Percentiles rank a stretch among this genome's conserved stretches.
Conservation (phyloP, 2,329 filamentous ascomycete species). For the Cladosporium sphaerospermum region DNA sequence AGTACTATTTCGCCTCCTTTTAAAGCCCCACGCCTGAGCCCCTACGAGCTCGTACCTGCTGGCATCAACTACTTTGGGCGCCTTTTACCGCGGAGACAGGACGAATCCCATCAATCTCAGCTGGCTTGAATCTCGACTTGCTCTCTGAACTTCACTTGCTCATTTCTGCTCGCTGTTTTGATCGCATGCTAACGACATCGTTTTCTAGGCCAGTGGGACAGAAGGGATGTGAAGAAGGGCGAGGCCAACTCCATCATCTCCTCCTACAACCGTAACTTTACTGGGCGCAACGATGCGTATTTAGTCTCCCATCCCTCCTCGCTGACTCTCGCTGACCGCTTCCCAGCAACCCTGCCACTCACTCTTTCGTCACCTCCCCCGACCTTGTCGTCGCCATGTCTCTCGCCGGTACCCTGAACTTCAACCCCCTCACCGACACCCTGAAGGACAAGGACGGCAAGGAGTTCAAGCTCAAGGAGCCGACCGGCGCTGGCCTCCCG, state of each 20-base stretch:
- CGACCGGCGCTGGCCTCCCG: constrained; percentile 76
- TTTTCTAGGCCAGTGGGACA: background rate
- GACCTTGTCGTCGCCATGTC: constrained; percentile 84
- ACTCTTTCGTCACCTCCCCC: constrained; percentile 87
- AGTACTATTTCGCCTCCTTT: too few species aligned
- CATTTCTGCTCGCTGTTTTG: too few species aligned
- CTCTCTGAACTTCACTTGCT: too few species aligned
- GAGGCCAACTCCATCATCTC: constrained; percentile 94
- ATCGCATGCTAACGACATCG: background rate
- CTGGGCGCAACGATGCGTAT: constrained; percentile 93
- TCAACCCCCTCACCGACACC: constrained; percentile 90
- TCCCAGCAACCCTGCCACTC: constrained; percentile 70
- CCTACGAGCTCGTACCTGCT: too few species aligned
- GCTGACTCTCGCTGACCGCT: constrained; percentile 48
- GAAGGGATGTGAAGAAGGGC: constrained; percentile 83
- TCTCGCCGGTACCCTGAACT: constrained; percentile 76
- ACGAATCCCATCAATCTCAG: too few species aligned
- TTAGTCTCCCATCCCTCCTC: constrained; percentile 91
- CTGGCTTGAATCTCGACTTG: too few species aligned
- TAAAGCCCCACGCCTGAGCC: too few species aligned
- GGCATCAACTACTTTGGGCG: too few species aligned
- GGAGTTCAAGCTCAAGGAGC: constrained; percentile 80
- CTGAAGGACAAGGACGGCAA: constrained; percentile 95
- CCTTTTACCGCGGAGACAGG: too few species aligned
- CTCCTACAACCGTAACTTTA: constrained; percentile 99